These are phyloP conservation scores for Aureobasidium sp. DNA, from an alignment of 2,329 filamentous ascomycete genomes.

Conservation along the genomic window DNA sequence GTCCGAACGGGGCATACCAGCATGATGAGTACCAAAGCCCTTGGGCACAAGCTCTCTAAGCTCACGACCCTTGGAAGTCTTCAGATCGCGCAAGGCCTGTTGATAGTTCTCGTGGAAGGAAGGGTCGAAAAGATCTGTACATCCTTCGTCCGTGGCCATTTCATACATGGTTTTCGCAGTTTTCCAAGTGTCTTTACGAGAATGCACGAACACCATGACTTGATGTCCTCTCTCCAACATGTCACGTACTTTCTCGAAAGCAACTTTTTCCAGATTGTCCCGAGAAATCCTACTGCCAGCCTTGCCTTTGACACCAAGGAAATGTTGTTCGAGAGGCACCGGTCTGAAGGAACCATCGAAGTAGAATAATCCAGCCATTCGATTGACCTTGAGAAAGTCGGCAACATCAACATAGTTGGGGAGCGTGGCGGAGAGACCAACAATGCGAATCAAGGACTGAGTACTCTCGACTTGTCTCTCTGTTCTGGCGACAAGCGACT, in stretches of 20 bases:
- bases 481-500: constrained; percentile 90
- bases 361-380: constrained; percentile 86
- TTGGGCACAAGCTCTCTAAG: constrained; percentile 82
- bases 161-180: constrained; percentile 80
- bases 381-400: constrained; percentile 94
- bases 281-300: constrained; percentile 68
- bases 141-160: constrained; percentile 73
- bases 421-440: constrained; percentile 89
- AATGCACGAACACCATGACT: constrained; percentile 99
- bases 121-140: constrained; percentile 76
- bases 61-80: constrained; percentile 74
- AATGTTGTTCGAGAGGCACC: constrained; percentile 93
- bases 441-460: constrained; percentile 90
- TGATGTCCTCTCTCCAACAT: constrained; percentile 93
- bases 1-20: constrained; percentile 90
- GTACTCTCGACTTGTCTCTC: constrained; percentile 97
- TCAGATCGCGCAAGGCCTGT: constrained; percentile 73
- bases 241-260: constrained; percentile 89
- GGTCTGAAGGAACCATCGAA: constrained; percentile 94
- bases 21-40: constrained; percentile 91
- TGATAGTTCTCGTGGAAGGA: constrained; percentile 70
- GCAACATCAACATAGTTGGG: constrained; percentile 96
- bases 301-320: constrained; percentile 92
- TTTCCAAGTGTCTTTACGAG: constrained; percentile 82
- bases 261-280: constrained; percentile 78